Base-by-base conservation (phyloP, 2,329 filamentous ascomycete species). In the Aspergillus ustus region DNA sequence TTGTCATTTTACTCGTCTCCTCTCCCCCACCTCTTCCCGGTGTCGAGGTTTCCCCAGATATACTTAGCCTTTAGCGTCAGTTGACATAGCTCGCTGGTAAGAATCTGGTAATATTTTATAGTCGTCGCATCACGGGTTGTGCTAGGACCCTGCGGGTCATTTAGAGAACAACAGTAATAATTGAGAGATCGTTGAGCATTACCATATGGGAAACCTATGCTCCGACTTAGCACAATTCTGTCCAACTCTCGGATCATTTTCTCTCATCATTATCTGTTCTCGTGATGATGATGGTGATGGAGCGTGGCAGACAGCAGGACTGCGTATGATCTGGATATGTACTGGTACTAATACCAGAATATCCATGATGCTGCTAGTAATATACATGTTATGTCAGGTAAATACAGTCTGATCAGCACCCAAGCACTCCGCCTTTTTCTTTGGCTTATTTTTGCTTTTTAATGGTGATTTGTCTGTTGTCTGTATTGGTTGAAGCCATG, bases 391-490 rank as follows among this genome's bases (percentile, higher is more conserved):
- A 25, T 22, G 20, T 22, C 45, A 25, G 11, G 45, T 45, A 45
- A 25, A 25, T 25, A 45, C n/a, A 19, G 7, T 20, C 3, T 45
- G 6, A 25, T 25, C 17, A 7, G 40, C n/a, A 22, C n/a, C 43
- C 20, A 19, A 28, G 44, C 48, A 56, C 52, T 51, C 52, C 52
- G 52, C 59, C 59, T 61, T 57, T 49, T 46, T 15, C 15, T 7
- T 34, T 4, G 31, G 4, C 3, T 7, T 13, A 34, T 34, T 34
- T 34, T 34, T 34, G 31, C 31, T 34, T 34, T 34, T 34, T 34
- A 13, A 34, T 34, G 31, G 13, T 34, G 31, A 34, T 34, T 34
- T 40, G 34, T 40, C 34, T 13, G 9, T 46, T 46, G 52, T 44
- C 45, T 50, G 56, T 46, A 37, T 43, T 31, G 57, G 37, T 59